phyloP scores from a whole-genome alignment of 2,329 filamentous ascomycete species.

The Hypoxylon sp. region DNA sequence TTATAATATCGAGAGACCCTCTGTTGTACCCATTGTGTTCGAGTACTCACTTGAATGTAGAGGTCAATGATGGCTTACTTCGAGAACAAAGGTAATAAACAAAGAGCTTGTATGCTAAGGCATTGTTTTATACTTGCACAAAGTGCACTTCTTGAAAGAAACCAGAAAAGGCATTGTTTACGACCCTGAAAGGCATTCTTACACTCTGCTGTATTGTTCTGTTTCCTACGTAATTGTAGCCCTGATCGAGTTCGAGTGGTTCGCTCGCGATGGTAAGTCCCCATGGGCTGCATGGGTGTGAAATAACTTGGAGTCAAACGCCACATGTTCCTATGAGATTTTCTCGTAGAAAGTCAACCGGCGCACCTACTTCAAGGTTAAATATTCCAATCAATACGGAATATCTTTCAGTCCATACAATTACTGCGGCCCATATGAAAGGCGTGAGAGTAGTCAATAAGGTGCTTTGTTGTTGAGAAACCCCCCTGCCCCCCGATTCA shows the following conservation, averaged over 20 bases:
- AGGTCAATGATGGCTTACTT: not conserved
- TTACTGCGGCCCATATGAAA: no score
- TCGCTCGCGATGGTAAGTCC: no score
- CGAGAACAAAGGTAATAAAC: not conserved
- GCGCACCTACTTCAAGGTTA: not conserved
- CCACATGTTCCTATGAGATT: not conserved
- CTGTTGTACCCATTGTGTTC: constrained; percentile 13
- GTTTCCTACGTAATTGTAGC: not conserved
- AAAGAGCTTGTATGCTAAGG: constrained; percentile 2
- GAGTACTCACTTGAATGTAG: constrained; percentile 15
- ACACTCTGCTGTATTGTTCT: not conserved
- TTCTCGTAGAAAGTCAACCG: not conserved
- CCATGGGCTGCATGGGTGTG: not conserved
- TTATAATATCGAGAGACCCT: not conserved
- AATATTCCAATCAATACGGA: not conserved
- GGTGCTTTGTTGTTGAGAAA: not conserved
- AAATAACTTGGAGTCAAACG: not conserved
- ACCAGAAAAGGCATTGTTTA: constrained; percentile 2
- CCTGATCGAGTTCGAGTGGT: not conserved
- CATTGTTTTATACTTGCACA: constrained; percentile 4
- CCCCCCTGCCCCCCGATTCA: not conserved
- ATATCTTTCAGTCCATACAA: no score
- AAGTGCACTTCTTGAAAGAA: not conserved
- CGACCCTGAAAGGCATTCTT: not conserved
- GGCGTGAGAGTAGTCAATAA: not conserved